phyloP scores from a whole-genome alignment of 2,329 filamentous ascomycete species.

The Blumeriella jaapii region DNA sequence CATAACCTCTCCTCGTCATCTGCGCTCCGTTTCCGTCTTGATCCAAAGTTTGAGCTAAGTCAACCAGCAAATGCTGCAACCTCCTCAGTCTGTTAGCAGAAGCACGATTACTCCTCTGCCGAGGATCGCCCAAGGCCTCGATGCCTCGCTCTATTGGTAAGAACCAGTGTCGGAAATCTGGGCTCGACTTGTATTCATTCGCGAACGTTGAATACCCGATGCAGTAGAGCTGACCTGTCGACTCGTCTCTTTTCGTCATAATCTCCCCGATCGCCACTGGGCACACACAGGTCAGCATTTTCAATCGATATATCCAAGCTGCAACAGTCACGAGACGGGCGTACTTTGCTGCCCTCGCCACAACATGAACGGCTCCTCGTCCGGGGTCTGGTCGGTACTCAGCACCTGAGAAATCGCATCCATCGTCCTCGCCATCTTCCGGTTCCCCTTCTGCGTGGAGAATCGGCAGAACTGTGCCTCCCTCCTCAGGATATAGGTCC shows the following conservation, averaged over 20 bases:
- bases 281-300: too few relatives aligned
- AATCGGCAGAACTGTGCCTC: constrained; percentile 21
- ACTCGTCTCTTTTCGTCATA: constrained; percentile 16
- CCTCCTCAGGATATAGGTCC: constrained; percentile 20
- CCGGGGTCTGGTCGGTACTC: constrained; percentile 6
- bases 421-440: constrained; percentile 13
- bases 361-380: constrained; percentile 21
- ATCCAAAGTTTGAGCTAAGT: constrained; percentile 3
- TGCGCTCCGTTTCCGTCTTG: neutral
- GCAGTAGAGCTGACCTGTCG: constrained; percentile 2
- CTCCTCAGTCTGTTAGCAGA: constrained; percentile 1
- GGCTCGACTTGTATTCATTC: neutral
- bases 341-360: constrained; percentile 23
- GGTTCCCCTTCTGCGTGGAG: constrained; percentile 19
- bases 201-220: constrained; percentile 5
- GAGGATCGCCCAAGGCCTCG: neutral
- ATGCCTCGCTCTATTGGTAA: constrained; percentile 2
- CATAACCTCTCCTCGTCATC: constrained; percentile 2
- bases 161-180: constrained; percentile 7
- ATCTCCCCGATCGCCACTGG: constrained; percentile 22
- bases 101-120: neutral
- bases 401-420: constrained; percentile 14
- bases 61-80: constrained; percentile 6
- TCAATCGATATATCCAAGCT: too few relatives aligned
- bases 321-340: too few relatives aligned